Base-by-base conservation (phyloP, 768 basidiomycete species). In the Suillus decipiens region DNA sequence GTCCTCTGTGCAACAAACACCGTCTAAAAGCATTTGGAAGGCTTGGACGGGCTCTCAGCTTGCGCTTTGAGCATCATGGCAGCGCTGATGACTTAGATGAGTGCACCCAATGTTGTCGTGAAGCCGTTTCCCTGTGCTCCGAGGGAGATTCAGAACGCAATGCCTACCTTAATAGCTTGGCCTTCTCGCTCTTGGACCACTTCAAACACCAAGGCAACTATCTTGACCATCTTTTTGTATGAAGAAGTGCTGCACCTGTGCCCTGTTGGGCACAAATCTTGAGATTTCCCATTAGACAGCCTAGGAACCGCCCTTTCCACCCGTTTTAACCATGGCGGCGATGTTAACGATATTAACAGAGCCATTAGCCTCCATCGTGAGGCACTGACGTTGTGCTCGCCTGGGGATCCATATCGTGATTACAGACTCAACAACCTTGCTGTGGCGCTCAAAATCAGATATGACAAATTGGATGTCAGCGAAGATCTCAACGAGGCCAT, bases 111-210 rank as follows among this genome's bases (percentile, higher is more conserved):
- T 0, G 11, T 45, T 0, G 5, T n/a, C n/a, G 43, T 5, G 43
- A 45, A 22, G 43, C 11, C 1, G n/a, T 22, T 45, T n/a, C n/a
- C 11, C 4, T 11, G 1, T 45, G n/a, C n/a, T 10, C n/a, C 4
- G n/a, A n/a, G 4, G 43, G 10, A 22, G 10, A 45, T 45, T 0
- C 4, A 0, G 0, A 3, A 1, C n/a, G 10, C 8, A 10, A 11
- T n/a, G 0, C 10, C 10, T n/a, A 9, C 2, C 1, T 45, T n/a
- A 12, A 22, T 2, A 11, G 5, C n/a, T 45, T 45, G n/a, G 43
- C 11, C 4, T 1, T 1, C 11, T 22, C 43, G 11, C 43, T 45
- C 10, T 4, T 0, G 5, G 5, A 0, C 2, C 43, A n/a, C 43
- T 45, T 45, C n/a, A 3, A 11, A 0, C 17, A n/a, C 43, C n/a